Base-by-base conservation (phyloP, 2,329 filamentous ascomycete genomes). In the Cladobotryum protrusum region DNA sequence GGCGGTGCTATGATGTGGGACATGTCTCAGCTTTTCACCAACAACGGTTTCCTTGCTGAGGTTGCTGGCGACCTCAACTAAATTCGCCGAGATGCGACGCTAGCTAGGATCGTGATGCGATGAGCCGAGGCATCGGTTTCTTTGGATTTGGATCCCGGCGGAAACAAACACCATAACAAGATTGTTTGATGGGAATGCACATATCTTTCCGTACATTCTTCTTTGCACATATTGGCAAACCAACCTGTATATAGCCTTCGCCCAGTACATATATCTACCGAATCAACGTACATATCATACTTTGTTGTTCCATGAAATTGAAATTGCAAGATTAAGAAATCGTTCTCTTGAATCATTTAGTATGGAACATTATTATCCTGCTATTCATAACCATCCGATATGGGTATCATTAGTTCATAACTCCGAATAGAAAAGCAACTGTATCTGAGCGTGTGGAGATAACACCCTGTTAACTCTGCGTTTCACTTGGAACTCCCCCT, bases 1-100 rank as follows among this genome's bases (percentile, higher is more conserved):
- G 83, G 82, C 7, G 83, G 83, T 29, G 74, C 83, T 24, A 85
- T 86, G 83, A 72, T 85, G 68, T 86, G 82, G 83, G 83, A 87
- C 63, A 78, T 78, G 66, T 78, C 72, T 29, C 81, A 84, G 67
- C 72, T 78, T 2, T 82, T 75, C 54, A 65, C 67, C n/a, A 85
- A 85, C 63, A 33, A 56, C 2, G 81, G 79, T 1, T 83, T 82
- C 61, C 66, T 85, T 48, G 63, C 66, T 20, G 61, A 68, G 35
- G 66, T 82, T 4, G 62, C 65, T 56, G 50, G 59, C 33, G 61
- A 67, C 49, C 59, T 76, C 49, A 58, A 54, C 9, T 56, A 47
- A 46, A 48, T 19, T 12, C 6, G 40, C 5, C 9, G 35, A 24
- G 41, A 24, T n/a, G 32, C 32, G 19, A 18, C 8, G 13, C 15